phyloP scores from a whole-genome alignment of 345 rosid genomes.

The Eucalyptus sp. region DNA sequence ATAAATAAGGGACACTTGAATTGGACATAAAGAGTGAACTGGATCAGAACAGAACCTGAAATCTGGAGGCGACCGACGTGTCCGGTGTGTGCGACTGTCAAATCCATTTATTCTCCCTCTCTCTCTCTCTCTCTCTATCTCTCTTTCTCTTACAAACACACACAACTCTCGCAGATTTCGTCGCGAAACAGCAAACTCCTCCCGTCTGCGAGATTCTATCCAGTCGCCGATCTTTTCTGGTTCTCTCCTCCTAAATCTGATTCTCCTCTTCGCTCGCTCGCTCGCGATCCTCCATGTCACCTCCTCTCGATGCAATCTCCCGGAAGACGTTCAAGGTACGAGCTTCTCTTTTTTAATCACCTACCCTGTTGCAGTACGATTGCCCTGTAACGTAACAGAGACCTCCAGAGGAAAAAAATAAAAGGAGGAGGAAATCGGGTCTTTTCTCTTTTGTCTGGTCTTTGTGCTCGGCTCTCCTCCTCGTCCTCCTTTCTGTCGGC shows the following conservation, averaged over 20 bases:
- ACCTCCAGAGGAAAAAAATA: not conserved
- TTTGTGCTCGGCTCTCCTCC: not conserved
- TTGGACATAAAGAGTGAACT: not conserved
- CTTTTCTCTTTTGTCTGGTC: not conserved
- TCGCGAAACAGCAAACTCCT: not conserved
- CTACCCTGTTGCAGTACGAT: not conserved
- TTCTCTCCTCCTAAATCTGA: conserved; percentile 2
- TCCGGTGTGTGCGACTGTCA: conserved; percentile 52
- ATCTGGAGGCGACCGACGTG: not conserved
- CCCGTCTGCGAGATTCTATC: conserved; percentile 15
- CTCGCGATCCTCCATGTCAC: not conserved
- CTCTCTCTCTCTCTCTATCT: conserved; percentile 4
- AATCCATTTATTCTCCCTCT: conserved; percentile 45
- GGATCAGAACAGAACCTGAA: not conserved
- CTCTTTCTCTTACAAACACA: not conserved
- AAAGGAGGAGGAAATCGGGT: not conserved
- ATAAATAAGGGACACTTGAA: not conserved
- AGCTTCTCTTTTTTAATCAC: not conserved
- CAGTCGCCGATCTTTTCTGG: conserved; percentile 17
- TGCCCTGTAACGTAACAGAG: not conserved
- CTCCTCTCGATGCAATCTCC: conserved; percentile 16
- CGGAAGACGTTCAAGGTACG: conserved; percentile 36
- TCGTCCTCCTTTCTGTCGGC: not conserved
- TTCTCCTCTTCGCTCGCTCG: not conserved
- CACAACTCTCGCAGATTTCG: not conserved